Conservation (phyloP, 805 yeast species). For the Henningerozyma blattae region DNA sequence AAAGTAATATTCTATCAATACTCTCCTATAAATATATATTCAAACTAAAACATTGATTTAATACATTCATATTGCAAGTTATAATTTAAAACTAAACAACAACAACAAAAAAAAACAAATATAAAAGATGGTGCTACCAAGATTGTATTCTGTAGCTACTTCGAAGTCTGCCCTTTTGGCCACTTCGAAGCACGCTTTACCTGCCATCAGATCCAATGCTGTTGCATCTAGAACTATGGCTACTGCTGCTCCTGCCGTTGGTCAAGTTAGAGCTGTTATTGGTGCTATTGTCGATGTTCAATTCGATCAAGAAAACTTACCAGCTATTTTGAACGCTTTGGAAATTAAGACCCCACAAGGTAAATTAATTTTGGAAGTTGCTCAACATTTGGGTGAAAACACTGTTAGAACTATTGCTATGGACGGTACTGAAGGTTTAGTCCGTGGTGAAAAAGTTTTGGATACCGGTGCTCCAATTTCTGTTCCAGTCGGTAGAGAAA, state of each 20-base stretch:
- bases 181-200: background rate
- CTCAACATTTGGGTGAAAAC: constrained; percentile 99
- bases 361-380: constrained; percentile 89
- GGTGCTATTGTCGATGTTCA: constrained; percentile 99
- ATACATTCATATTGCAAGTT: no score
- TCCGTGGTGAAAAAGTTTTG: constrained; percentile 82
- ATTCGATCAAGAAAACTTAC: constrained; percentile 93
- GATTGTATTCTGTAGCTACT: constrained; percentile 49
- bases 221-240: constrained; percentile 23
- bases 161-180: background rate
- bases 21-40: no score
- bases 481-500: constrained; percentile 98
- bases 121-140: background rate
- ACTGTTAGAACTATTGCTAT: constrained; percentile 99
- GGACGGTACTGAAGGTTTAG: constrained; percentile 99
- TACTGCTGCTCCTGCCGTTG: constrained; percentile 41
- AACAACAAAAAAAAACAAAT: no score
- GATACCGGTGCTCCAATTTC: constrained; percentile 99
- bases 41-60: no score
- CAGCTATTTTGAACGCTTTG: constrained; percentile 95
- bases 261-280: constrained; percentile 93
- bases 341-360: constrained; percentile 73
- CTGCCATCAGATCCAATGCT: no score
- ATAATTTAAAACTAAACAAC: no score
- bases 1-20: no score